Conservation (phyloP, 2,329 filamentous ascomycete genomes). For the Chaetothyriales sp. region DNA sequence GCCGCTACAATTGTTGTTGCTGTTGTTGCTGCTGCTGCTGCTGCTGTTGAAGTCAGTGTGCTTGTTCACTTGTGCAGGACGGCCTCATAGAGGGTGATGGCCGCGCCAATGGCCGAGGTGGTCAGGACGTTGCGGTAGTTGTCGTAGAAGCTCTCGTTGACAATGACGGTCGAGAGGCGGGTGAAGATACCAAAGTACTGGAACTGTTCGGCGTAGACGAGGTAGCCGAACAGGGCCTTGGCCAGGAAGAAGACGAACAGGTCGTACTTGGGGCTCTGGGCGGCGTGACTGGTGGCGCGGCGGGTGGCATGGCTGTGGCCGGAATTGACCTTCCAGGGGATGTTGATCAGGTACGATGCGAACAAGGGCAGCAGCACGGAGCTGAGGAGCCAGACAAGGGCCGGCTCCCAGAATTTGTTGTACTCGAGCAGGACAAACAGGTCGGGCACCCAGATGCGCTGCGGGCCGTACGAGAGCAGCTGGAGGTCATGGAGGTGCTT, state of each 20-base stretch:
- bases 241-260: slow-evolving; percentile 79
- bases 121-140: slow-evolving; percentile 27
- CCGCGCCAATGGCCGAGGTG: slow-evolving; percentile 26
- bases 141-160: slow-evolving; percentile 26
- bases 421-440: slow-evolving; percentile 59
- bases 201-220: slow-evolving; percentile 47
- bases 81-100: slow-evolving; percentile 32
- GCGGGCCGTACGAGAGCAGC: slow-evolving; percentile 40
- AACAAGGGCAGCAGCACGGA: slow-evolving; percentile 54
- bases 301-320: slow-evolving; percentile 24
- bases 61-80: slow-evolving; percentile 29
- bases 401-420: slow-evolving; percentile 67
- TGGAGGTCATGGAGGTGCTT: slow-evolving; percentile 42
- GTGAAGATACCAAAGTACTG: slow-evolving; percentile 29
- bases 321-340: slow-evolving; percentile 41
- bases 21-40: too few species aligned
- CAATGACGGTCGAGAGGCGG: slow-evolving; percentile 22
- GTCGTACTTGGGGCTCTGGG: slow-evolving; percentile 41
- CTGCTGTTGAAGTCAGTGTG: too few species aligned
- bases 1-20: too few species aligned
- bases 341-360: slow-evolving; percentile 79
- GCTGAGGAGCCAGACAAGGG: slow-evolving; percentile 60
- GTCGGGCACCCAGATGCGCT: slow-evolving; percentile 58
- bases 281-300: slow-evolving; percentile 18
- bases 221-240: slow-evolving; percentile 67